Evolutionary conservation across 169 alveolate genomes (phyloP), one percentile per base, ranked within the genome.

Genomic region (Sarcocystis neurona): DNA sequence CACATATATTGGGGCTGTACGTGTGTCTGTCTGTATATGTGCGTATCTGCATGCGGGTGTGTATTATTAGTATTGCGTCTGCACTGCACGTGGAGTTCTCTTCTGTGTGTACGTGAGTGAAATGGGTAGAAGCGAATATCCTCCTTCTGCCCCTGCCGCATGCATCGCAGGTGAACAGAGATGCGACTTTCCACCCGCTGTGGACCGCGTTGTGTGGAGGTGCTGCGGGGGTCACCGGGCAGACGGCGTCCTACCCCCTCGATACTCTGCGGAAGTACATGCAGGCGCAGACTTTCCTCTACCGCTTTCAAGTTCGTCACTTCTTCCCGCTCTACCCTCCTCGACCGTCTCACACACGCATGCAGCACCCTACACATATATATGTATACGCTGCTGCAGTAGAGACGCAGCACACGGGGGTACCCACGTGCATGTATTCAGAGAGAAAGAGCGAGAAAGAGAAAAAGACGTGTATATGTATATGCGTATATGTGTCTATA

Each of bases 251-350:
- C 44, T 84, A 84, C 43, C 89, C 89, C 18, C 66, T 84, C 30
- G 89, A 84, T 60, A 58, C 89, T 48, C 66, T 84, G 34, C 79
- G 89, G 82, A 84, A 84, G 72, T 41, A 34, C 63, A 66, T 84
- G 79, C 89, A 84, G 82, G 34, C 89, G 2, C 34, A 32, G 32
- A 30, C 89, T 34, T 84, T 84, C 41, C 70, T 84, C 18, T 53
- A 82, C 43, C 43, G 34, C 3, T 60, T 41, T 63, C 58, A 53
- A 1, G 88, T 82, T 23, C 47, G n/a, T 74, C 60, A 32, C n/a
- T 63, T 12, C 39, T 5, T 5, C 5, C 75, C 4, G 8, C 8
- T 15, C 34, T 63, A 20, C 39, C 75, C 75, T n/a, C 41, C 12
- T 12, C 4, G 75, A 18, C 75, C 37, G 4, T 20, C 8, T 20